Evolutionary conservation across 2,329 filamentous ascomycete species (phyloP), one percentile per base, ranked within the genome.

Genomic region (Ophiostoma montium): DNA sequence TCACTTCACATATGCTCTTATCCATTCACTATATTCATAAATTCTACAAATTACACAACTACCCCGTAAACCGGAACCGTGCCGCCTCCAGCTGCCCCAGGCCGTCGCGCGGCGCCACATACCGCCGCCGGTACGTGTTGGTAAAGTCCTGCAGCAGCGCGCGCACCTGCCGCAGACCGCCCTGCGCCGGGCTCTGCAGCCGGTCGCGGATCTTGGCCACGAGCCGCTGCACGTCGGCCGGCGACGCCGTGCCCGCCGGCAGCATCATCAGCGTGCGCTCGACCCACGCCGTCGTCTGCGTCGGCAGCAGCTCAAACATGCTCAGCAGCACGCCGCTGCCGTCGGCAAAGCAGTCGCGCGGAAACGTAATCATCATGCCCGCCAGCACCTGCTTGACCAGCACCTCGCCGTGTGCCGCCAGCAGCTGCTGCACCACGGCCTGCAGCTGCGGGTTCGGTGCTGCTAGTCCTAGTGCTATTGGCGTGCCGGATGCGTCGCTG

Each of bases 351-450:
- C 89, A 95, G 63, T 96, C 92, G 39, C 86, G 79, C 0, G 92
- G 94, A 67, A 98, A 98, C 0, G 84, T 94, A 63, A 95, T 95
- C 90, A 98, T 96, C 89, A 98, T 94, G 52, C 92, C 92, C 1
- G 89, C 92, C 69, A 98, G 74, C 51, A 94, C 82, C 55, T 89
- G 84, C 65, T 95, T 90, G 8, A 92, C 82, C 27, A 98, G 71
- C 50, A 79, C 69, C 59, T 87, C 82, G 35, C 92, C 88, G 55
- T 88, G 80, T 1, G 72, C 68, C 2, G 73, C 55, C 21, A 94
- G 68, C 47, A 95, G 74, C 52, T 77, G 74, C 63, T 83, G 85
- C 51, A 96, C 83, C 8, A 82, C 75, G 32, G 72, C 71, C 56
- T 80, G 82, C 21, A 95, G 75, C 56, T 89, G 80, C 3, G 77